Conservation (phyloP, 2,329 filamentous ascomycete species). For the Aureobasidium sp. region DNA sequence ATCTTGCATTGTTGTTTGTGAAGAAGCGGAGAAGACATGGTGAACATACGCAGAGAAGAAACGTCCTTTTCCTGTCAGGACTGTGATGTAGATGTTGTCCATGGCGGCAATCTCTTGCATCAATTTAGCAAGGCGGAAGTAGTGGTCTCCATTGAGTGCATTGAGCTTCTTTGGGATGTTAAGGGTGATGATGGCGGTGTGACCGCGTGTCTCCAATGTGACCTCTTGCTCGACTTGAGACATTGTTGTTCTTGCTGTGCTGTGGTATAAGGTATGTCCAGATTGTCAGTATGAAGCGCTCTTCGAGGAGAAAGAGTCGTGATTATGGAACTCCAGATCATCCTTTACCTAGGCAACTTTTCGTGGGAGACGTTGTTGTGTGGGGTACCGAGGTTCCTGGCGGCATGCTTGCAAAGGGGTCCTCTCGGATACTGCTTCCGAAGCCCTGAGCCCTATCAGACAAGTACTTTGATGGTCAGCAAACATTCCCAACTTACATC, state of each 20-base stretch:
- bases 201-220: conserved; percentile 57
- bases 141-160: conserved; percentile 63
- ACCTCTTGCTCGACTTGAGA: conserved; percentile 39
- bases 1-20: background rate
- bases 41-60: conserved; percentile 75
- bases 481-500: background rate
- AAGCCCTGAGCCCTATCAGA: background rate
- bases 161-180: conserved; percentile 83
- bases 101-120: conserved; percentile 71
- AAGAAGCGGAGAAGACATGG: background rate
- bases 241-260: background rate
- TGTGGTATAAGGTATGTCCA: background rate
- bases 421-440: background rate
- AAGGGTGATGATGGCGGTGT: conserved; percentile 77
- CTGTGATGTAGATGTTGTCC: conserved; percentile 76
- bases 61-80: conserved; percentile 72
- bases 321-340: background rate
- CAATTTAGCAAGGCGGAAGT: conserved; percentile 67
- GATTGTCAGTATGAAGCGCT: background rate
- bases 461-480: background rate
- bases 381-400: conserved; percentile 5
- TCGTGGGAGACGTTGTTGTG: background rate
- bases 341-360: background rate
- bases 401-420: background rate
- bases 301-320: background rate